Conservation (phyloP, 257 asterid species). For the Verbascum thapsus region DNA sequence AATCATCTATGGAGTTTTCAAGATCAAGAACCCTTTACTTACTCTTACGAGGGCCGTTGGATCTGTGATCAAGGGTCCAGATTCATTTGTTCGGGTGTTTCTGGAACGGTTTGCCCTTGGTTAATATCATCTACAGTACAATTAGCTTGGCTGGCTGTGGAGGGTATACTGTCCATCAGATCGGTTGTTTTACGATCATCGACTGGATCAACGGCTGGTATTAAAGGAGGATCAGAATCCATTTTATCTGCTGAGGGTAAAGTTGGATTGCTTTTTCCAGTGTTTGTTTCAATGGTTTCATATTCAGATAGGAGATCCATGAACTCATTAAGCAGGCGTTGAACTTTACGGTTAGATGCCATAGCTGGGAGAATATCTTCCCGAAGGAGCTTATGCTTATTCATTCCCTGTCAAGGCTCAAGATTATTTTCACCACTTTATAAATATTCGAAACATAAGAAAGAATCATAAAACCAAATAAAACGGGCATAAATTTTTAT, state of each 20-base stretch:
- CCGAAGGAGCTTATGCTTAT: slow-evolving; percentile 85
- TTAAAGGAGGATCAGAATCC: slow-evolving; percentile 38
- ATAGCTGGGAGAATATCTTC: slow-evolving; percentile 99
- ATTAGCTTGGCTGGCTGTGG: slow-evolving; percentile 34
- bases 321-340: slow-evolving; percentile 84
- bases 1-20: not conserved
- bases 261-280: slow-evolving; percentile 30
- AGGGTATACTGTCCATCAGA: slow-evolving; percentile 32
- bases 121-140: slow-evolving; percentile 27
- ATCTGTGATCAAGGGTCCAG: slow-evolving; percentile 40
- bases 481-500: not conserved
- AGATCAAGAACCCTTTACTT: slow-evolving; percentile 40
- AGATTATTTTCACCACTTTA: slow-evolving; percentile 1
- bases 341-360: slow-evolving; percentile 95
- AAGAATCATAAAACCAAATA: too few species aligned
- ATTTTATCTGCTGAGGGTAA: slow-evolving; percentile 34
- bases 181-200: slow-evolving; percentile 36
- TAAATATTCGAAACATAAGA: not conserved
- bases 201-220: slow-evolving; percentile 28
- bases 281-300: slow-evolving; percentile 40
- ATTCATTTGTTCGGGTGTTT: slow-evolving; percentile 42
- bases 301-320: slow-evolving; percentile 80
- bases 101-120: slow-evolving; percentile 26
- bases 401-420: slow-evolving; percentile 68
- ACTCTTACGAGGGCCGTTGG: slow-evolving; percentile 25